Evolutionary conservation across 2,329 filamentous ascomycete genomes (phyloP), one percentile per base, ranked within the genome.

Genomic region (Verticillium tricorpus): DNA sequence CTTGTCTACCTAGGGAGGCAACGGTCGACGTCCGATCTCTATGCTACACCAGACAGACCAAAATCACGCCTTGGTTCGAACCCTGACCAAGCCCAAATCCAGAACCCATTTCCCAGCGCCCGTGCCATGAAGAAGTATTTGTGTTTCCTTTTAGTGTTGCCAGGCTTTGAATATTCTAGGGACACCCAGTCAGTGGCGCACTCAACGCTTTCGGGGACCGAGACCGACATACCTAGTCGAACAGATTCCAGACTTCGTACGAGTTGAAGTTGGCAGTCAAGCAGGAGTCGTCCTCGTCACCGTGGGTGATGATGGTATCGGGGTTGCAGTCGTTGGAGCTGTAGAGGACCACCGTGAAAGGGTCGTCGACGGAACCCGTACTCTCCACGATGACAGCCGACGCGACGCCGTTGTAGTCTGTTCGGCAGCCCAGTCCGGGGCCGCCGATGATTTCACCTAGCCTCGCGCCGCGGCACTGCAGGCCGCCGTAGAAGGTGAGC

Each of bases 341-440:
- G 55, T 34, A 57, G 55, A 57, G 34, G 22, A 57, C 55, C 17
- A 57, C 55, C 12, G 34, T 57, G 55, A 57, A 57, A n/a, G 25
- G 25, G 55, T 57, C 55, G 14, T 57, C 55, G 19, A 57, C 34
- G 1, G 22, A 6, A 22, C 55, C 55, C 3, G 55, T 57, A 25
- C 55, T 57, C 55, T 57, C 55, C 6, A 57, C 34, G 19, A 57
- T 37, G 28, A 57, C 55, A 12, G 31, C 34, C 25, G 28, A 37
- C 12, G 55, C 55, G 34, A 57, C 55, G 7, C 55, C 55, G 25
- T 14, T 52, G 45, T 22, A 52, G 45, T 52, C 34, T 50, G 37
- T 39, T 31, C 45, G 57, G 56, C 45, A 52, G 19, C 45, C 45
- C 9, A 52, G 45, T 8, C 19, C 19, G 11, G 45, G 45, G 5